These are phyloP conservation scores for Aureobasidium sp. DNA, from an alignment of 2,329 filamentous ascomycete species.

Conservation along the genomic window DNA sequence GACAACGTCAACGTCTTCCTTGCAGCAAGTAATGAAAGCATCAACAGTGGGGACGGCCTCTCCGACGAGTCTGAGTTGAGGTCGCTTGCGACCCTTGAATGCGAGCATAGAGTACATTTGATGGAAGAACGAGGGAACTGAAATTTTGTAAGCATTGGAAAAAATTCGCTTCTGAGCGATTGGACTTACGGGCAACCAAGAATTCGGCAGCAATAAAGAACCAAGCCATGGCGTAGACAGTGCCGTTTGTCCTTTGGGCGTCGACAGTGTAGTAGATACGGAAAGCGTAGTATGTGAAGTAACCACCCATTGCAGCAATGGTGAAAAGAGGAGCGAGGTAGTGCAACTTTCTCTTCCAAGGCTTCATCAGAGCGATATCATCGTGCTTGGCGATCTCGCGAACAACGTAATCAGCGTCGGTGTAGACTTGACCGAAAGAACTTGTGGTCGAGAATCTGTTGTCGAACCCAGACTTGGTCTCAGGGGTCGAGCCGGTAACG, in stretches of 20 bases:
- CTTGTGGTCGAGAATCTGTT: slow-evolving; percentile 12
- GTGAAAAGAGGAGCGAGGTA: slow-evolving; percentile 11
- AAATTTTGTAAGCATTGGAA: neutral
- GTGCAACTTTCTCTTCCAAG: slow-evolving; percentile 13
- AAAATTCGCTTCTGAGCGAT: neutral
- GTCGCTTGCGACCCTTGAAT: slow-evolving; percentile 12
- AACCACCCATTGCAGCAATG: slow-evolving; percentile 4
- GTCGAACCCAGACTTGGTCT: slow-evolving; percentile 6
- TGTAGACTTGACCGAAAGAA: slow-evolving; percentile 4
- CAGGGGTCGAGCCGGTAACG: slow-evolving; percentile 8
- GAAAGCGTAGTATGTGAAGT: slow-evolving; percentile 13
- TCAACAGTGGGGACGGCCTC: slow-evolving; percentile 33
- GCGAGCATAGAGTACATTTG: slow-evolving; percentile 54
- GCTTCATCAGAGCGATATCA: slow-evolving; percentile 6
- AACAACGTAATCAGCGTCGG: slow-evolving; percentile 9
- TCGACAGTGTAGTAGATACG: slow-evolving; percentile 12
- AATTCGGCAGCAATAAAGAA: slow-evolving; percentile 12
- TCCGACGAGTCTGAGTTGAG: slow-evolving; percentile 13
- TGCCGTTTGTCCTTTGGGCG: slow-evolving; percentile 5
- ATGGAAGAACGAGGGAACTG: slow-evolving; percentile 73
- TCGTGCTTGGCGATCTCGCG: slow-evolving; percentile 11
- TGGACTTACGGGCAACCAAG: slow-evolving; percentile 6
- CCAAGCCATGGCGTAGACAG: slow-evolving; percentile 9
- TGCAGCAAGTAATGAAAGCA: slow-evolving; percentile 36
- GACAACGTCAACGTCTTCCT: slow-evolving; percentile 34